Base-by-base conservation (phyloP, 1,284 basidiomycete species). In the Hemileia vastatrix region DNA sequence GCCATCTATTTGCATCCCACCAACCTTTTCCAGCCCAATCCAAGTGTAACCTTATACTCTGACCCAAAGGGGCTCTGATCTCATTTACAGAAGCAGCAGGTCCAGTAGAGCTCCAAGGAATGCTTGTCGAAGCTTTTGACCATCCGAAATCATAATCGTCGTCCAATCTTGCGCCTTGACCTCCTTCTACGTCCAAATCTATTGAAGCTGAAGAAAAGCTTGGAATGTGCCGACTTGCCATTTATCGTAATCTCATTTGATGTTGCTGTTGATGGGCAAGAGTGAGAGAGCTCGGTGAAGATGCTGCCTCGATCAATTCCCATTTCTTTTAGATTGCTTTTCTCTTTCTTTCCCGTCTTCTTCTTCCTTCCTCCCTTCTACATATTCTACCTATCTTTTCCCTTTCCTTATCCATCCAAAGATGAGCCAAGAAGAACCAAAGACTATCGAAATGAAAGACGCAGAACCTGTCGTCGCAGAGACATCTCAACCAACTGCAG, bases 181-280 rank as follows among this genome's bases (percentile, higher is more conserved):
- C 68, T 11, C 70, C 71, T 63, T 74, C 72, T 31, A 73, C 71
- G 53, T 74, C 71, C 61, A 74, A 66, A 51, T 74, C 72, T 13
- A 72, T 66, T 18, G 71, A 72, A 18, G 68, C 36, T 40, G 36
- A 40, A 40, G 36, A 40, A 15, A 40, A 40, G 36, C 11, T 40
- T 40, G 36, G 15, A 15, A 40, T 40, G 15, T 40, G 36, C 15
- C 36, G 8, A 40, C 36, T 40, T 40, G 36, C 8, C 36, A 40
- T 40, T 15, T 40, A 15, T 15, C 36, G 8, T 40, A 27, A 27
- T 27, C 27, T 27, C 27, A 27, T 27, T 27, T 27, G 27, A 27
- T 27, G 8, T 15, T 40, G 36, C 15, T 9, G 36, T 40, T 40
- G 36, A 40, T 11, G 36, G 36, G 15, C 15, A 40, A 40, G 36